Base-by-base conservation (phyloP, 306 rosid genomes). In the Lupinus albus region DNA sequence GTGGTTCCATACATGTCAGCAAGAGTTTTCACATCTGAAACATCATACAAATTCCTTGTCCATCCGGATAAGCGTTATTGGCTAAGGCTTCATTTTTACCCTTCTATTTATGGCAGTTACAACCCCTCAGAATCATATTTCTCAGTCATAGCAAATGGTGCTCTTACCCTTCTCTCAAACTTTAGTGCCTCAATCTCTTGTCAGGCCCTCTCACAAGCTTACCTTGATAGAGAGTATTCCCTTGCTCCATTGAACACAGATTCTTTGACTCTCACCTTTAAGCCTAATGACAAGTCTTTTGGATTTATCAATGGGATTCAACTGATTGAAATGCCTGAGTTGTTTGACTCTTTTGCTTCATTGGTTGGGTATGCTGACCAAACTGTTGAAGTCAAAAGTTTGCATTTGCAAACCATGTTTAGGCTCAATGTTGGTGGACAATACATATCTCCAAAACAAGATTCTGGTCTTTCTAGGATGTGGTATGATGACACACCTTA, bases 401-500 rank as follows among this genome's bases (percentile, higher is more conserved):
- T 65, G 61, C 70, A 70, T 64, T 33, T 72, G 18, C 82, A 84
- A 70, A 81, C 88, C 49, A 78, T 84, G 86, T 68, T 58, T n/a
- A 81, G 88, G 18, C 38, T 84, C 2, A 84, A 84, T 11, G 86
- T 81, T 14, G 88, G 86, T 3, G 88, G 88, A n/a, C 78, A 84
- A 10, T 81, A 72, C 35, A 71, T 84, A 47, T 73, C 86, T 35
- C 74, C 86, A 10, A 11, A 39, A 10, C 75, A 84, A 48, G 88
- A 84, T 35, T 78, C 84, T 44, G 79, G 63, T 55, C 84, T 81
- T 52, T 53, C 68, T 8, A 82, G 88, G 63, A 66, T 51, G 21
- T 84, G 86, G 88, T 84, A 81, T 7, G 86, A 81, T 58, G 88
- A 84, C 56, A 53, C 67, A 0, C 88, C 88, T 21, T 84, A 84